Base-by-base conservation (phyloP, 352 stramenopile genomes). In the Pythium volutum region DNA sequence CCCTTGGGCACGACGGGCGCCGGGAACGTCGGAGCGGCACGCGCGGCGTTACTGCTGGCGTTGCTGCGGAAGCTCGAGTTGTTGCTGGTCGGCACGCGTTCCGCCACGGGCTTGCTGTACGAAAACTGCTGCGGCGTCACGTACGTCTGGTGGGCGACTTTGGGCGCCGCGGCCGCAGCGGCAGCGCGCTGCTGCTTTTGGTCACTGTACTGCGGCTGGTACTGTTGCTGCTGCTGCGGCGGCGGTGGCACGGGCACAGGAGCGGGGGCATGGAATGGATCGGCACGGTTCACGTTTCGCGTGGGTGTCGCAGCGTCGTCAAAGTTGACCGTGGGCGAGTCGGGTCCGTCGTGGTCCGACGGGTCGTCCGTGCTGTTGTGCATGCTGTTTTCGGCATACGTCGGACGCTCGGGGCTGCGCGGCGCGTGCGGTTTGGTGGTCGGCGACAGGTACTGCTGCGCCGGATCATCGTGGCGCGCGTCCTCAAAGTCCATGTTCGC, bases 391-490 rank as follows among this genome's bases (percentile, higher is more conserved):
- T 84, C 75, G 5, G 71, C 65, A 66, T 81, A 83, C 16, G 71
- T 73, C 52, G 38, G 61, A 18, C 47, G 69, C 29, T 66, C 58
- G 18, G 64, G 74, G 45, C 47, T 73, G 25, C 9, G 67, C 25
- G 11, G 49, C 54, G 25, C 7, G 9, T 49, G 52, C 12, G 59
- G 16, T 66, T 91, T 91, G 33, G 31, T 31, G 34, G 73, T 77
- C 6, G 82, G 79, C 8, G 78, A 88, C 27, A 89, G 55, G 56
- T 82, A 85, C 50, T 81, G 71, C 69, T 81, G 77, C 60, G 87
- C 82, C 9, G 73, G 52, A 27, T 89, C 70, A 53, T 71, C 29
- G 49, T 59, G 47, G 11, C 70, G 66, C 23, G 70, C 73, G n/a
- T 77, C 49, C 11, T 69, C 25, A 38, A 77, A 47, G 51, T 66